Base-by-base conservation (phyloP, 2,329 filamentous ascomycete genomes). In the Phaeosphaeria sp. region DNA sequence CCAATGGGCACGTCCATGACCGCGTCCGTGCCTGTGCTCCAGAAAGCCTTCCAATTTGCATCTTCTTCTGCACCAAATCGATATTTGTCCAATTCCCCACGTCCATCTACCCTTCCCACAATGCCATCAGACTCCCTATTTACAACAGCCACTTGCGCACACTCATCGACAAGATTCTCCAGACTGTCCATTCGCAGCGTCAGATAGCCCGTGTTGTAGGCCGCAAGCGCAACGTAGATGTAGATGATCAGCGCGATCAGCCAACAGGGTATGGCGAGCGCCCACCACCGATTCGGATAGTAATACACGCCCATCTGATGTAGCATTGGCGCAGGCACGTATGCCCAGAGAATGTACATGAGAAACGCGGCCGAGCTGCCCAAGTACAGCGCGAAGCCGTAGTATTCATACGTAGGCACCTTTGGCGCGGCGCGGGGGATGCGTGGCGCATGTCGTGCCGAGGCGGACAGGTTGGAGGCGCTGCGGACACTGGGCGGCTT, bases 361-460 rank as follows among this genome's bases (percentile, higher is more conserved):
- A 88, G 82, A 75, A 98, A 98, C 1, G 88, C 88, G 51, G 95
- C 82, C 21, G 89, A 92, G 61, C 90, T 93, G 73, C 94, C 92
- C 41, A 99, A 85, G 80, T 99, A 98, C 50, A 99, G 86, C 53
- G 96, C 94, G 79, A 99, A 99, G 75, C 95, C 95, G 77, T 98
- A 98, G 85, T 98, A 99, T 76, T 99, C 95, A 81, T 99, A 98
- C 0, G 95, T 99, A n/a, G 95, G 95, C 2, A 99, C 93, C 74
- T 95, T 93, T 1, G 95, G 95, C 53, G 90, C 90, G 1, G 93
- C 93, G 55, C 92, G 90, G 6, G 93, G 92, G 18, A 97, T 87
- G 1, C 85, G 89, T 60, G 82, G 85, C 60, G 81, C 85, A 68
- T 81, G 83, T 50, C 80, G 82, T 54, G 84, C 87, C 25, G 85